Evolutionary conservation across 441 rosid genomes (phyloP), one percentile per base, ranked within the genome.

Genomic region (Brassica hybrid): DNA sequence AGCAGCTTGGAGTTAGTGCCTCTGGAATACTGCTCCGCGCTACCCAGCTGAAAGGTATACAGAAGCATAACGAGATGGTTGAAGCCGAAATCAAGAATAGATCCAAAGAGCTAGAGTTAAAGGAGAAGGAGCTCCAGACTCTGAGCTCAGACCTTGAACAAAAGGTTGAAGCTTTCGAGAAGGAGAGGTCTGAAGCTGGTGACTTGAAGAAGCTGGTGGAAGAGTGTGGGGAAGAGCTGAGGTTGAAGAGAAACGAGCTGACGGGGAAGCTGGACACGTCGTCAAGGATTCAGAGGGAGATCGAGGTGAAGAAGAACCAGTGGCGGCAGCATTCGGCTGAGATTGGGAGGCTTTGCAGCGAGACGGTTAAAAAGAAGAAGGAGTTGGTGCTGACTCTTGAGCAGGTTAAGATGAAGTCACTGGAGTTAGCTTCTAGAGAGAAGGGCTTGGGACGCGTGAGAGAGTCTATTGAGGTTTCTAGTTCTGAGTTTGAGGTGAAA

Each of bases 161-260:
- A 0, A 65, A 65, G 72, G 76, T 5, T 5, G 18, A 45, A 30
- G 7, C 14, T 65, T 71, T 77, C 23, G 66, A 43, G 14, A 52
- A 38, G 11, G 72, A 70, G 43, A 64, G 64, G 38, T 7, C 71
- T 9, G 43, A 71, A 71, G 80, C 80, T 76, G 66, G 75, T 56
- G 17, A 71, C 6, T 41, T 70, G 30, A 70, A 38, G 75, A 76
- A 6, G 18, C 11, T 60, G 11, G 79, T 69, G 30, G 74, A 62
- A 12, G 79, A 58, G 32, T 58, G 32, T 52, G 9, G 0, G 1
- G 57, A 50, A 50, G 57, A 50, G 57, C 57, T 50, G 18, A 52
- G 3, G 58, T 52, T 16, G 0, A 52, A 16, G 21, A 52, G 58
- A 16, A 52, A 52, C 7, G 58, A 52, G 11, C 21, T 52, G 21